phyloP scores from a whole-genome alignment of 2,329 filamentous ascomycete genomes.

The Fusarium sp. region DNA sequence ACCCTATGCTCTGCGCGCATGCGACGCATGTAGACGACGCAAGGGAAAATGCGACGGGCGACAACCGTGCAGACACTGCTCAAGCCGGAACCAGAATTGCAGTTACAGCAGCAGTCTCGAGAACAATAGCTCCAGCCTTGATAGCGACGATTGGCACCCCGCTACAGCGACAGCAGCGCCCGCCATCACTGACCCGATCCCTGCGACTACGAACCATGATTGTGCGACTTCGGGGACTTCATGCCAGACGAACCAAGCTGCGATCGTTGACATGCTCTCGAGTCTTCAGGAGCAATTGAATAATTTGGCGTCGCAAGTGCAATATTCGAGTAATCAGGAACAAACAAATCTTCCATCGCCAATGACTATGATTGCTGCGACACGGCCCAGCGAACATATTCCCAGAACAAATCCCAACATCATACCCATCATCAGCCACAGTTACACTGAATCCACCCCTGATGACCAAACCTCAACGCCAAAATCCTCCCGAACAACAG shows the following conservation, averaged over 20 bases:
- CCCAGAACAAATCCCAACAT: not conserved
- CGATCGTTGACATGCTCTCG: constrained; percentile 20
- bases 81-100: constrained; percentile 1
- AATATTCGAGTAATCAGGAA: not conserved
- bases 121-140: not conserved
- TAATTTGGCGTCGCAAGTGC: constrained; percentile 17
- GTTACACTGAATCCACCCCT: not conserved
- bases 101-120: constrained; percentile 5
- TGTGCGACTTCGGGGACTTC: not conserved
- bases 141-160: constrained; percentile 5
- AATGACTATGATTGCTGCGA: not conserved
- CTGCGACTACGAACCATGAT: not conserved
- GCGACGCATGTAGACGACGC: constrained; percentile 16
- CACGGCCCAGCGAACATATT: not conserved
- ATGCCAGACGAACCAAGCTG: constrained; percentile 1
- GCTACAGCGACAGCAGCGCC: not conserved
- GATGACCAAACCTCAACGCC: not conserved
- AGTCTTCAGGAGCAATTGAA: constrained; percentile 19
- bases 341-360: constrained; percentile 1
- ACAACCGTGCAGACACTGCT: constrained; percentile 10
- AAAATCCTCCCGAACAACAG: not conserved
- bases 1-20: constrained; percentile 16
- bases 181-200: not conserved
- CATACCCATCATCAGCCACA: not conserved
- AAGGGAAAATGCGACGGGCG: constrained; percentile 24